Evolutionary conservation across 2,329 filamentous ascomycete species (phyloP).

Genomic region (Parascedosporium putredinis): DNA sequence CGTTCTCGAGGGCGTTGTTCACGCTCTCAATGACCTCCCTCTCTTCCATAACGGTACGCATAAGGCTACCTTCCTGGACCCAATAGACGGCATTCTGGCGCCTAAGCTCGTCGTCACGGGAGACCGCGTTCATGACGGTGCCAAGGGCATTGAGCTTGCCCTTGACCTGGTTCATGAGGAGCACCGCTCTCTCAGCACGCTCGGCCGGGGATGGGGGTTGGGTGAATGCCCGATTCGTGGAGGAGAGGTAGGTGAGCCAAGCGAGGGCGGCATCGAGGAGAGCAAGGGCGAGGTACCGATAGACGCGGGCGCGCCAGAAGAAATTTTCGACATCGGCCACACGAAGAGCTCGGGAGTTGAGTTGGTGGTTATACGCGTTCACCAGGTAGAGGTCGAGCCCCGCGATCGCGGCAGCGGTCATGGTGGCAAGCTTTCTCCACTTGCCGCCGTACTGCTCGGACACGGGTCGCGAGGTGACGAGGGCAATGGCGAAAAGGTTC

Average conservation of each 20-base stretch:
- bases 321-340: slow-evolving; percentile 57
- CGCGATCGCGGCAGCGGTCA: slow-evolving; percentile 48
- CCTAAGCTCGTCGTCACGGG: slow-evolving; percentile 63
- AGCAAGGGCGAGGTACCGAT: slow-evolving; percentile 55
- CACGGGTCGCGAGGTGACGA: slow-evolving; percentile 60
- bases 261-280: slow-evolving; percentile 54
- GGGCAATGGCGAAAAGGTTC: slow-evolving; percentile 62
- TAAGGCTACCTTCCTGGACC: slow-evolving; percentile 63
- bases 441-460: slow-evolving; percentile 51
- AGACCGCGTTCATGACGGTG: slow-evolving; percentile 69
- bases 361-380: slow-evolving; percentile 52
- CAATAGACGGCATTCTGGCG: slow-evolving; percentile 63
- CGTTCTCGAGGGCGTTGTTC: slow-evolving; percentile 52
- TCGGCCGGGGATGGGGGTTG: slow-evolving; percentile 50
- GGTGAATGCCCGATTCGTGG: slow-evolving; percentile 70
- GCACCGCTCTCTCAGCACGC: slow-evolving; percentile 51
- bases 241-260: slow-evolving; percentile 60
- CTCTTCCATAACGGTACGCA: slow-evolving; percentile 69
- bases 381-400: slow-evolving; percentile 57
- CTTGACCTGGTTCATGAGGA: slow-evolving; percentile 46
- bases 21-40: slow-evolving; percentile 63
- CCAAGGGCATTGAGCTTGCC: slow-evolving; percentile 62
- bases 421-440: slow-evolving; percentile 63
- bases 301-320: slow-evolving; percentile 57
- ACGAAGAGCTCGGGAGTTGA: slow-evolving; percentile 52